Conservation (phyloP, 1,284 basidiomycete genomes). For the Malassezia equina region DNA sequence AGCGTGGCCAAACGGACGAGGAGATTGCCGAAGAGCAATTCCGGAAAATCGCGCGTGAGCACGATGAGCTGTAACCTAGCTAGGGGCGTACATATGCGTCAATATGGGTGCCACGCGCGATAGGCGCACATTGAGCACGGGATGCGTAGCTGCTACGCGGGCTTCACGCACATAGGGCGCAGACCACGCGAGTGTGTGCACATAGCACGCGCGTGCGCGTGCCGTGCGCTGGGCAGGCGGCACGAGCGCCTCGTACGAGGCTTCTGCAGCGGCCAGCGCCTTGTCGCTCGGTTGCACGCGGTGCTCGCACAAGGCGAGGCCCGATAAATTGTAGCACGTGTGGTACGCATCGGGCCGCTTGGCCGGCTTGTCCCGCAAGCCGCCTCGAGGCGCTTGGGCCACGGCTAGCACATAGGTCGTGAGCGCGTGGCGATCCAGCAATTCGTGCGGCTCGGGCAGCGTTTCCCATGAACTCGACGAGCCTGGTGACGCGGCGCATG, state of each 20-base stretch:
- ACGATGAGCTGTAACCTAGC: conserved; percentile 14
- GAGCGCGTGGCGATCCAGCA: conserved; percentile 55
- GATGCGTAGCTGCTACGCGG: conserved; percentile 10
- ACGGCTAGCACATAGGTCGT: conserved; percentile 80
- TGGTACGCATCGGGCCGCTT: conserved; percentile 56
- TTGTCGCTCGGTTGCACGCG: conserved; percentile 22
- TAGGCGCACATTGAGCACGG: conserved; percentile 9
- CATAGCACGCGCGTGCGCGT: conserved; percentile 3
- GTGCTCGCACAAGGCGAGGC: conserved; percentile 38
- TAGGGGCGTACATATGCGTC: conserved; percentile 6
- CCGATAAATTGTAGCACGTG: conserved; percentile 46
- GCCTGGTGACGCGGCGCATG: background rate
- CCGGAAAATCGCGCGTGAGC: background rate
- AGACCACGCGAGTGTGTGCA: conserved; percentile 7
- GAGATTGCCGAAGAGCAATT: conserved; percentile 29
- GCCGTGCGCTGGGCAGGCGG: background rate
- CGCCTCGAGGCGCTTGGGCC: conserved; percentile 62
- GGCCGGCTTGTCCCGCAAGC: conserved; percentile 85
- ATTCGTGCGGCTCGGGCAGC: conserved; percentile 2
- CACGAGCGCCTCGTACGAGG: background rate
- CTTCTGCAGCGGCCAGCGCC: background rate
- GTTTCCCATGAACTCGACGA: conserved; percentile 4
- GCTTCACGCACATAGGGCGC: background rate
- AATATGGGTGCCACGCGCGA: conserved; percentile 5
- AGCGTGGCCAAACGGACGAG: background rate